Evolutionary conservation across 768 basidiomycete species (phyloP).

Genomic region (Tephrocybe sp.): DNA sequence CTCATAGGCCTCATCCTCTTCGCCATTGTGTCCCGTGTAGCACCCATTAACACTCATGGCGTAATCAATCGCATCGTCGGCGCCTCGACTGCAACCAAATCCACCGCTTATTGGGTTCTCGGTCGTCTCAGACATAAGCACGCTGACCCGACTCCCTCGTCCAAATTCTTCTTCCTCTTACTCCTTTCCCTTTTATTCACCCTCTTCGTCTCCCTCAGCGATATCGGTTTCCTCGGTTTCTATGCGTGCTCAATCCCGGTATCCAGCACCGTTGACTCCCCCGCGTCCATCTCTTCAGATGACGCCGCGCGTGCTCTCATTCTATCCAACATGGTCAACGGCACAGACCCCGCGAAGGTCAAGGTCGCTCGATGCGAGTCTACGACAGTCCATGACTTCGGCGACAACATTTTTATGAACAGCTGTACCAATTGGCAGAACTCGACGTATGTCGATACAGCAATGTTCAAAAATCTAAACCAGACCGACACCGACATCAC

Average conservation of each 20-base stretch:
- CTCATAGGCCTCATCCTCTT: slow-evolving; percentile 21
- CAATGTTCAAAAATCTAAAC: slow-evolving; percentile 16
- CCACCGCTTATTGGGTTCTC: slow-evolving; percentile 20
- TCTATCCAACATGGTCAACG: slow-evolving; percentile 6
- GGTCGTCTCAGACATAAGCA: slow-evolving; percentile 14
- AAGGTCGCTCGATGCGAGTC: slow-evolving; percentile 9
- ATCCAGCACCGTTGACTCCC: slow-evolving; percentile 12
- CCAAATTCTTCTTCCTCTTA: slow-evolving; percentile 15
- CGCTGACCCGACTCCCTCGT: slow-evolving; percentile 17
- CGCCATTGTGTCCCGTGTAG: slow-evolving; percentile 18
- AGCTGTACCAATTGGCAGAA: slow-evolving; percentile 20
- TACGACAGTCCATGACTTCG: slow-evolving; percentile 3
- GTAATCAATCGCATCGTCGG: slow-evolving; percentile 21
- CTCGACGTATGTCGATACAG: slow-evolving; percentile 19
- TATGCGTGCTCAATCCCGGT: slow-evolving; percentile 15
- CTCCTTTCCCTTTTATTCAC: slow-evolving; percentile 15
- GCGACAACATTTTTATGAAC: slow-evolving; percentile 10
- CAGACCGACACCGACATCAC: slow-evolving; percentile 21
- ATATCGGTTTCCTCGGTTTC: slow-evolving; percentile 18
- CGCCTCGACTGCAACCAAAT: slow-evolving; percentile 12
- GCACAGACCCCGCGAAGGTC: slow-evolving; percentile 5
- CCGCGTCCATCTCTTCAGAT: slow-evolving; percentile 14
- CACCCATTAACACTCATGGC: slow-evolving; percentile 22
- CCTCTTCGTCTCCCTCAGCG: slow-evolving; percentile 15
- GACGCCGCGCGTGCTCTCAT: slow-evolving; percentile 13